Percentiles rank a stretch among this genome's conserved stretches.
phyloP scores from a whole-genome alignment of 495 filamentous ascomycete species.

The Neurospora sp. region DNA sequence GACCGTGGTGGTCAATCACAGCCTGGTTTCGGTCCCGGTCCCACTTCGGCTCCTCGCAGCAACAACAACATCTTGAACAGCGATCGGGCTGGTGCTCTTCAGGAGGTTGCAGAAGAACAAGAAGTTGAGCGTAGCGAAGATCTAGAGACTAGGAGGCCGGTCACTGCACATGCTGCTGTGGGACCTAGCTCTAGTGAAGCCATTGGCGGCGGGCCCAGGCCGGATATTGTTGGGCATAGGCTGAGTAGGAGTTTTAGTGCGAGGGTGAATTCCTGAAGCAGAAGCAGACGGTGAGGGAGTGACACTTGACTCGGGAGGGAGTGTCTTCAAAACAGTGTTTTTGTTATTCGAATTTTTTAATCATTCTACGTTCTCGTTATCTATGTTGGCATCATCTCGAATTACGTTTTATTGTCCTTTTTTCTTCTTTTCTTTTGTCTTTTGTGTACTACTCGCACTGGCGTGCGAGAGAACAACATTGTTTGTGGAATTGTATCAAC shows the following conservation, averaged over 20 bases:
- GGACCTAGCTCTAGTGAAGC: background rate
- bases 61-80: background rate
- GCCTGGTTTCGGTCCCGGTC: background rate
- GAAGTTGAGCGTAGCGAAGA: conserved; percentile 1
- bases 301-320: background rate
- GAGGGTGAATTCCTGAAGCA: conserved; percentile 9
- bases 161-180: background rate
- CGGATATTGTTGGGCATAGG: background rate
- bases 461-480: background rate
- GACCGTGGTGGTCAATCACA: conserved; percentile 6
- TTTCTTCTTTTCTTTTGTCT: background rate
- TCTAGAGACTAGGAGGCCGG: conserved; percentile 1
- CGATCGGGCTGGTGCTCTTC: background rate
- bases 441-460: background rate
- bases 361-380: background rate
- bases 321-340: background rate
- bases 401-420: background rate
- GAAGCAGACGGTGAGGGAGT: background rate
- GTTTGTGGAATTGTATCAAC: background rate
- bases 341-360: background rate
- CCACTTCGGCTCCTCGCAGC: background rate
- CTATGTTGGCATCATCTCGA: background rate
- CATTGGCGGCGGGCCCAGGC: background rate
- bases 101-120: background rate
- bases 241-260: conserved; percentile 5